phyloP scores from a whole-genome alignment of 163 green algal genomes.

The Chloromonas sp. region DNA sequence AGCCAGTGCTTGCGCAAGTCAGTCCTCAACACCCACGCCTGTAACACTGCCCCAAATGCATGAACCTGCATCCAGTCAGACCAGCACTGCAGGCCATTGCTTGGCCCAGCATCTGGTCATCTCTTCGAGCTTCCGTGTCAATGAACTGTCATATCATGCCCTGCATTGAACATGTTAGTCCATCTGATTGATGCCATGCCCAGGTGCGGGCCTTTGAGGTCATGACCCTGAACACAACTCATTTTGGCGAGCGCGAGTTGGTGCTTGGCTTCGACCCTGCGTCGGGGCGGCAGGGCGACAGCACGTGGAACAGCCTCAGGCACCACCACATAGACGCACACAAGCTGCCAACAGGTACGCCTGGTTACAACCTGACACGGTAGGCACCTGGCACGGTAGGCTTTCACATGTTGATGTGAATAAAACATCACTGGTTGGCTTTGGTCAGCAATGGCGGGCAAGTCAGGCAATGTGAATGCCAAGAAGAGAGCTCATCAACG shows the following conservation, averaged over 20 bases:
- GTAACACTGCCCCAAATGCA: neutral
- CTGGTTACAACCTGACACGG: too few species aligned
- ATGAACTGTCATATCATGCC: neutral
- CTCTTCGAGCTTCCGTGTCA: neutral
- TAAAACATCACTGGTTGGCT: too few species aligned
- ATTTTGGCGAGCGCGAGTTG: slow-evolving; percentile 21
- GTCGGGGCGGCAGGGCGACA: slow-evolving; percentile 1
- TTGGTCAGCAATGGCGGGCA: too few species aligned
- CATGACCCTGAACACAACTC: slow-evolving; percentile 2
- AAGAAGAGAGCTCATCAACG: too few species aligned
- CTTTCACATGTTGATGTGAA: too few species aligned
- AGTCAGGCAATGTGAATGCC: too few species aligned
- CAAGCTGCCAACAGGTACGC: slow-evolving; percentile 17
- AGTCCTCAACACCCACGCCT: neutral
- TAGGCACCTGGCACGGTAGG: too few species aligned
- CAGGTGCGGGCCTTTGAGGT: slow-evolving; percentile 17
- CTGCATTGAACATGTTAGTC: too few species aligned
- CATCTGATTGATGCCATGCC: neutral
- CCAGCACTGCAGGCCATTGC: neutral
- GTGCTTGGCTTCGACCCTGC: slow-evolving; percentile 1
- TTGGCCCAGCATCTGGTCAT: neutral
- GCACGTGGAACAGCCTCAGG: slow-evolving; percentile 33
- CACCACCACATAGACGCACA: slow-evolving; percentile 44
- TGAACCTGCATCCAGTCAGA: neutral
- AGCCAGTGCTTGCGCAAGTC: too few species aligned